Evolutionary conservation across 2,329 filamentous ascomycete genomes (phyloP), one percentile per base, ranked within the genome.

Genomic region (Paecilomyces niveus): DNA sequence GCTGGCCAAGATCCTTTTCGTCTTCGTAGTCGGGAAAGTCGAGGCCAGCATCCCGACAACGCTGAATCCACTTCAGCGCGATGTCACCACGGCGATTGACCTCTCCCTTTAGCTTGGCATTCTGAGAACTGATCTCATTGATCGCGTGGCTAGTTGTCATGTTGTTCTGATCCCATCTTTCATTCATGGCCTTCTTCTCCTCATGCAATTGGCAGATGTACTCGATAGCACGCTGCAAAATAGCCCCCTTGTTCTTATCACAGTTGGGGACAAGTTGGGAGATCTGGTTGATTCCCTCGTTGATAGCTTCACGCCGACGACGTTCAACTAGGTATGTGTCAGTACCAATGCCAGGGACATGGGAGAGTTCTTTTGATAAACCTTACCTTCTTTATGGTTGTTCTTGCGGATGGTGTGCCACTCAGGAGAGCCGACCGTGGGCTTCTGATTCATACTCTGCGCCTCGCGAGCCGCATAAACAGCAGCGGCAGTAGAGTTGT

Each of bases 241-340:
- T 97, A 2, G 92, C 95, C 0, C 94, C 94, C 77, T 99, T 99
- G 80, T 99, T 97, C 82, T 97, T 99, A 76, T 99, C 94, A 69
- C 93, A 97, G 13, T 92, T 92, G 0, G 94, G 94, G 0, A 99
- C 94, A 64, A 99, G 96, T 78, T 97, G 97, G 65, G 93, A 90
- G 31, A 99, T 85, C 75, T 97, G 94, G 70, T 97, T 97, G 67
- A 99, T 99, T 54, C 94, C 94, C 76, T 99, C 94, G 65, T 99
- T 99, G 73, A 99, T 99, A 0, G 94, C 97, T 76, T 99, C 94
- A 63, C 94, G 90, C 52, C 94, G 91, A 59, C 94, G 90, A 61
- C 94, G 91, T 77, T 99, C 94, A 62, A 99, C 94, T 97, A 57
- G 4, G 2, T n/a, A 18, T 21, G 21, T n/a, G 10, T 45, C n/a